Base-by-base conservation (phyloP, 805 yeast genomes). In the Zygosaccharomyces pseudorouxii region DNA sequence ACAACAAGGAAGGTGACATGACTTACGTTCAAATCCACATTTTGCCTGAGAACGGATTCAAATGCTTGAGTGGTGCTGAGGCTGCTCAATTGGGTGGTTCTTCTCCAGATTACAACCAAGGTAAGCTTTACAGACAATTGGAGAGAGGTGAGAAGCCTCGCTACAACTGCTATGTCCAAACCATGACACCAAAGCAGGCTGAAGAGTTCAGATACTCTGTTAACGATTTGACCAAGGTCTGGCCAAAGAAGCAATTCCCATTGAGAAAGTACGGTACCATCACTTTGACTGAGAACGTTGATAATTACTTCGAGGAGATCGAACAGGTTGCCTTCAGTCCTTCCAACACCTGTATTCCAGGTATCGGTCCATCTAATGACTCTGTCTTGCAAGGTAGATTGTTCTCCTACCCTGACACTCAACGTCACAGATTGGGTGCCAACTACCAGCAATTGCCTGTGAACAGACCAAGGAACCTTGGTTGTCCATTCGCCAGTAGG, bases 171-270 rank as follows among this genome's bases (percentile, higher is more conserved):
- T 80, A 77, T 61, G 75, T 79, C 20, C 86, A 80, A 68, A 75
- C 79, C 27, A 81, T 81, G 86, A 84, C 95, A 41, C 77, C 79
- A 52, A 85, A 82, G 59, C 83, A 88, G 71, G 90, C 95, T 48
- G 79, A 83, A 67, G 71, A 79, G 54, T 79, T 79, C 46, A 83
- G 83, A 63, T 87, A 84, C 71, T 84, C 90, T 7, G 87, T 89
- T 45, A 87, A 85, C 64, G 96, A 88, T 70, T 76, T 88, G 67
- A 88, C 96, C 56, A 89, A 88, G 73, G 82, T 85, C 48, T 87
- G 96, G 96, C 88, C 95, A 25, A 92, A 88, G 67, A 73, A 72
- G 59, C 82, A 87, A 47, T 88, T 78, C 76, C 96, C 96, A 65
- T 69, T 88, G 72, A 79, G 95, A 69, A 81, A 80, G 68, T 83